Conservation (phyloP, 1,284 basidiomycete species). For the Vanrija sp. region DNA sequence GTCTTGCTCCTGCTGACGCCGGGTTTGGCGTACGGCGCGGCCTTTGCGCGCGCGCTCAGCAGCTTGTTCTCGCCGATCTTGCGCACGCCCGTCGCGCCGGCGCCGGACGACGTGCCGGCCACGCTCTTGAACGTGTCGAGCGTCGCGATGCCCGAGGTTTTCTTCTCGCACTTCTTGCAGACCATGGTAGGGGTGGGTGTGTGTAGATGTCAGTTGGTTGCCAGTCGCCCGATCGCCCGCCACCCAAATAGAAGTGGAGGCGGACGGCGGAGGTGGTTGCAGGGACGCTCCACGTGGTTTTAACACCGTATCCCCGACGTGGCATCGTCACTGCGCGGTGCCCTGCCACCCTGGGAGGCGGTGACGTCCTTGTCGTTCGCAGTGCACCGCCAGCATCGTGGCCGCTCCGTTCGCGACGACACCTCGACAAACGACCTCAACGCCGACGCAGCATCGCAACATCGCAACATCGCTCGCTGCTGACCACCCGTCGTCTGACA, state of each 20-base stretch:
- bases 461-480: too few species aligned
- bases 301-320: neutral
- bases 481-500: too few species aligned
- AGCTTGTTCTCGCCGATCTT: constrained; percentile 51
- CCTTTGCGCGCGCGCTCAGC: constrained; percentile 35
- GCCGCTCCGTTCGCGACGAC: neutral
- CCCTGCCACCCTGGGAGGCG: neutral
- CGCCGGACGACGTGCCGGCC: constrained; percentile 25
- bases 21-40: constrained; percentile 39
- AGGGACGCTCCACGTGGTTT: neutral
- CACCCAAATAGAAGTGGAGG: neutral
- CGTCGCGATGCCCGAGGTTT: constrained; percentile 43
- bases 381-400: neutral
- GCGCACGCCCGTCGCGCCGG: constrained; percentile 24
- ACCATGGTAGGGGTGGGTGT: constrained; percentile 42
- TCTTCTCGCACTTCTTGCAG: constrained; percentile 52
- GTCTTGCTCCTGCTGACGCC: constrained; percentile 28
- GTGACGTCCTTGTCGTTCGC: constrained; percentile 1
- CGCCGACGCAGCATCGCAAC: neutral
- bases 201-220: neutral
- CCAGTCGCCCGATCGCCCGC: neutral
- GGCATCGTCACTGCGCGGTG: neutral
- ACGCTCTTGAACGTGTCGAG: constrained; percentile 42
- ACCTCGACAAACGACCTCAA: neutral
- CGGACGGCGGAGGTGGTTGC: too few species aligned